Evolutionary conservation across 164 flowering plant species (phyloP), one percentile per base, ranked within the genome.

Genomic region (Liriodendron chinense): DNA sequence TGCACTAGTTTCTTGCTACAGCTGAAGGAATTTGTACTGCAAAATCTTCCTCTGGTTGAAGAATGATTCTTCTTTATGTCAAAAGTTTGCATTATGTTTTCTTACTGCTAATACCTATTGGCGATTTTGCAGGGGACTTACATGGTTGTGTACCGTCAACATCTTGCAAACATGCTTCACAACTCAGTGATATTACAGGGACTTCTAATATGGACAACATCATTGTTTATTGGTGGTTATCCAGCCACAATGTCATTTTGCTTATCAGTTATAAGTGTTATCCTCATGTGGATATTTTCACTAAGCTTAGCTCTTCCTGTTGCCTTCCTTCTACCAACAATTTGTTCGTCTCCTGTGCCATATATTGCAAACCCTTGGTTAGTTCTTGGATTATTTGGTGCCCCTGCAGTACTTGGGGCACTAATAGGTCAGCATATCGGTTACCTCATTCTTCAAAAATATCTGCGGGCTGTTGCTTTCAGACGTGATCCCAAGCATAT

Each of bases 341-440:
- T 90, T 68, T 87, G 87, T 74, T 77, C 96, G 21, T 87, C 90
- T 22, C 92, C 99, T 13, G 84, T 86, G 43, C 99, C 99, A 63
- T 93, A 83, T 82, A 79, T 91, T 83, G 87, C 94, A 62, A 85
- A 77, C 83, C 97, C 99, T 62, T 95, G 91, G 96, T 77, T 95
- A 78, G 88, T 82, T 61, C 28, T 88, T 82, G 98, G 98, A 63
- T 84, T 93, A 72, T 93, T 93, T 86, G 99, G 82, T 77, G 91
- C 92, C 28, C 99, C 98, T 69, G 90, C 97, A 77, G 69, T 95
- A 71, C 87, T 95, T 67, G 99, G 99, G 71, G 98, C 99, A 28
- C 83, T 92, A 70, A 82, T 82, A 77, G 99, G 98, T 76, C 98
- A 95, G 77, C 90, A 92, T 80, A 47, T 93, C 71, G 97, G 98